Evolutionary conservation across 495 filamentous ascomycete genomes (phyloP), one percentile per base, ranked within the genome.

Genomic region (Neurospora sp.): DNA sequence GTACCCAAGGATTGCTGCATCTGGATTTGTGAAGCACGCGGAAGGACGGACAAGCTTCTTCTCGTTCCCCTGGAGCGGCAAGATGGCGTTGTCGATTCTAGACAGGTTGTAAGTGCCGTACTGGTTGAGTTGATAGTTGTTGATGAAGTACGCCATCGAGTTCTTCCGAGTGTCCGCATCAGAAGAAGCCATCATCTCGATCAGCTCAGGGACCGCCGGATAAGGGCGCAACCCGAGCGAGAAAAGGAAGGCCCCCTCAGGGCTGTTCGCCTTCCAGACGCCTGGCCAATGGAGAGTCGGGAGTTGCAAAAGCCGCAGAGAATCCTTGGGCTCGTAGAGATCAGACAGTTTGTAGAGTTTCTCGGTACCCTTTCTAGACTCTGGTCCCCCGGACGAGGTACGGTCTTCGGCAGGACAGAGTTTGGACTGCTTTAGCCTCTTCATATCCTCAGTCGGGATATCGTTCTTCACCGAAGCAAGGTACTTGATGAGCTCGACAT

Each of bases 401-500:
- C 14, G 27, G 44, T 85, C 85, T 83, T 98, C 95, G 3, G 93
- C 91, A 48, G 91, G 92, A 75, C 94, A 97, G 38, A 98, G 92
- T 31, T 88, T 89, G 2, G 92, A 92, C 39, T 88, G 86, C 42
- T 86, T 92, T 39, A 99, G 87, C 74, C 91, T 91, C 74, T 88
- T 90, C 71, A 98, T 88, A 80, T 99, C 96, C 40, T 90, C 91
- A 12, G 82, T 77, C 10, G 96, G 96, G 72, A 99, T 97, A 78
- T 99, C 96, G 69, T 94, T 89, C 71, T 89, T 88, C 10, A 99
- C 94, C 18, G 94, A 95, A 11, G 93, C 88, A 54, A 99, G 87
- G 77, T 99, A 99, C 74, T 91, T 92, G 81, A 99, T 95, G 18
- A 99, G 86, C 76, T 98, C 94, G 66, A 96, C 90, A 79, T 98